phyloP scores from a whole-genome alignment of 2,329 filamentous ascomycete genomes.

The Fusarium humuli region DNA sequence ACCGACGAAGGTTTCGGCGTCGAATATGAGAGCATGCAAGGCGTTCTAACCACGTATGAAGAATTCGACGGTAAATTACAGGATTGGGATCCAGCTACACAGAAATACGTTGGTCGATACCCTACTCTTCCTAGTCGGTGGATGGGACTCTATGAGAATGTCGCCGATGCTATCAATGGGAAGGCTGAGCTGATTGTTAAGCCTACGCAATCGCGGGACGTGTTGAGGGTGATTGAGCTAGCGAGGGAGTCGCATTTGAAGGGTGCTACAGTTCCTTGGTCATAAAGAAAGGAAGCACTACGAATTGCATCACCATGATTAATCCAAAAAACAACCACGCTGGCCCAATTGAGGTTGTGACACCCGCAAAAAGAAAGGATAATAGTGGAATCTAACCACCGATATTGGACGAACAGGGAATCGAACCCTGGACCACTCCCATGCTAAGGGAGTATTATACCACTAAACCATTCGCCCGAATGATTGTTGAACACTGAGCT shows the following conservation, averaged over 20 bases:
- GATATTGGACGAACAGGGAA: slow-evolving; percentile 26
- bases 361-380: neutral
- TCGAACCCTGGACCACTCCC: slow-evolving; percentile 34
- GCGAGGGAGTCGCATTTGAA: slow-evolving; percentile 54
- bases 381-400: slow-evolving; percentile 13
- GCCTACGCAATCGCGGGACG: slow-evolving; percentile 54
- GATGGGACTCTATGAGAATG: slow-evolving; percentile 56
- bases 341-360: neutral
- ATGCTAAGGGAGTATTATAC: slow-evolving; percentile 36
- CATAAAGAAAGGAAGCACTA: neutral
- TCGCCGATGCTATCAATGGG: slow-evolving; percentile 53
- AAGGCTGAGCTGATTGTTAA: slow-evolving; percentile 54
- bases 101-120: slow-evolving; percentile 53
- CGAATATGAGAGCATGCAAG: slow-evolving; percentile 37
- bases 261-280: slow-evolving; percentile 48
- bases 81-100: slow-evolving; percentile 46
- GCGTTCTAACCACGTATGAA: slow-evolving; percentile 52
- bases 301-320: neutral
- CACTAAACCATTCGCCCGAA: slow-evolving; percentile 33
- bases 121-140: slow-evolving; percentile 55
- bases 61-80: slow-evolving; percentile 51
- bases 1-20: slow-evolving; percentile 33
- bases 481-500: neutral
- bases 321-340: neutral
- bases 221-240: slow-evolving; percentile 53